phyloP scores from a whole-genome alignment of 345 rosid species.

The Hypericum perforatum region DNA sequence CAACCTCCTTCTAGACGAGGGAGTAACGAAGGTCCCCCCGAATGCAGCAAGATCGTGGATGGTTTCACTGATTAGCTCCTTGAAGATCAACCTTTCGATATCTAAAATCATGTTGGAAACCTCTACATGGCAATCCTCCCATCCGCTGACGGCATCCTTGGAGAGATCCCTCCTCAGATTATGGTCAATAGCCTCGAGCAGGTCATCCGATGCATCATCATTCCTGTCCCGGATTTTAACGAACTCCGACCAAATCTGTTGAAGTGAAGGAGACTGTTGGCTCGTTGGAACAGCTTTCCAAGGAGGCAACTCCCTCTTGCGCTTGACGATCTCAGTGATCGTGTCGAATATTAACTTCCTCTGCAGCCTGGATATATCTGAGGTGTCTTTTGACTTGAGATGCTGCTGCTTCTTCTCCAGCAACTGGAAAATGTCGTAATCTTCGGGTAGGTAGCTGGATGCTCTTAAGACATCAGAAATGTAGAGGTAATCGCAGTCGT shows the following conservation, averaged over 20 bases:
- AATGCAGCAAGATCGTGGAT: slow-evolving; percentile 50
- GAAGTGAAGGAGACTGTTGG: slow-evolving; percentile 23
- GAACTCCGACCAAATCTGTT: slow-evolving; percentile 62
- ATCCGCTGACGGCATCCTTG: slow-evolving; percentile 40
- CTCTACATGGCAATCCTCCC: slow-evolving; percentile 60
- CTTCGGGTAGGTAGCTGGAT: slow-evolving; percentile 42
- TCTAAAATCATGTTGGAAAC: slow-evolving; percentile 66
- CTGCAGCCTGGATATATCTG: slow-evolving; percentile 37
- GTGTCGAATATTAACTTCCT: slow-evolving; percentile 72
- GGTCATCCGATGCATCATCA: slow-evolving; percentile 39
- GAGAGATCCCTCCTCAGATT: slow-evolving; percentile 66
- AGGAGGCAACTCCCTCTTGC: slow-evolving; percentile 41
- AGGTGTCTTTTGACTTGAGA: slow-evolving; percentile 45
- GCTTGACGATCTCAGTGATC: slow-evolving; percentile 42
- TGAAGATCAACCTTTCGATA: slow-evolving; percentile 68
- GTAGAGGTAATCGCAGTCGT: slow-evolving; percentile 53
- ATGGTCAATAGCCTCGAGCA: slow-evolving; percentile 56
- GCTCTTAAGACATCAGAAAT: slow-evolving; percentile 63
- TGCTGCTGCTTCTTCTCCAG: slow-evolving; percentile 74
- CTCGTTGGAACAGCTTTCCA: slow-evolving; percentile 30
- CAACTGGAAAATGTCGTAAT: slow-evolving; percentile 41
- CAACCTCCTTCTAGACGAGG: slow-evolving; percentile 49
- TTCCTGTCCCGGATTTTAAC: slow-evolving; percentile 40
- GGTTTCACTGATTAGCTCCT: slow-evolving; percentile 77
- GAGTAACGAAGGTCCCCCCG: slow-evolving; percentile 9